Base-by-base conservation (phyloP, 805 yeast species). In the Metschnikowia kofuensis region DNA sequence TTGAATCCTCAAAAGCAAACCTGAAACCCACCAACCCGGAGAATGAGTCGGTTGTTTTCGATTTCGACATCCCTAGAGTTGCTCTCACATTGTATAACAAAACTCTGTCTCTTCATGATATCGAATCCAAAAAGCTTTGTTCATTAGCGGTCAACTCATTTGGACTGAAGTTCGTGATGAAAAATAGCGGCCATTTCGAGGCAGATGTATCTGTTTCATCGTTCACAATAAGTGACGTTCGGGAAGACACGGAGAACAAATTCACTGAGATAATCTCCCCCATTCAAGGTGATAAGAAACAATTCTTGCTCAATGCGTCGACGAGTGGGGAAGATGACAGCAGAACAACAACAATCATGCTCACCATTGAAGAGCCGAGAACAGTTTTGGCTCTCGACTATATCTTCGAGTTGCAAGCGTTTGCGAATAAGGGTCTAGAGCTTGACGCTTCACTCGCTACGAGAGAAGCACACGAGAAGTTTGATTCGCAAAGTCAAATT, bases 381-480 rank as follows among this genome's bases (percentile, higher is more conserved):
- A 77, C 86, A 10, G 83, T 94, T 42, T 64, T 94, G 29, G 97
- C 97, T 0, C 69, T 94, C 56, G 98, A 91, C 61, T 91, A 89
- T 64, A 60, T 92, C 34, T 80, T 91, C 65, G 88, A 94, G 1
- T 60, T 94, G 55, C 87, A 87, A 54, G 62, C 70, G 0, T 91
- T 85, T 62, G 64, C 73, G n/a, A 83, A 78, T 47, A 72, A 70
- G 39, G 87, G 82, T 0, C 54, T 78, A 27, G 67, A 64, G 31
- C 57, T 50, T 14, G 63, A 54, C 30, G 39, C 48, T 6, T 47
- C 53, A 13, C 49, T 40, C 16, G 50, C 58, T 7, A 49, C 49
- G 6, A 60, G 53, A 9, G 58, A 59, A 7, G 9, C 36, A 7
- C 12, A n/a, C 10, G 63, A 53, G 2, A 59, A 49, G 10, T 30